phyloP scores from a whole-genome alignment of 2,329 filamentous ascomycete species.

The Colletotrichum costaricense region DNA sequence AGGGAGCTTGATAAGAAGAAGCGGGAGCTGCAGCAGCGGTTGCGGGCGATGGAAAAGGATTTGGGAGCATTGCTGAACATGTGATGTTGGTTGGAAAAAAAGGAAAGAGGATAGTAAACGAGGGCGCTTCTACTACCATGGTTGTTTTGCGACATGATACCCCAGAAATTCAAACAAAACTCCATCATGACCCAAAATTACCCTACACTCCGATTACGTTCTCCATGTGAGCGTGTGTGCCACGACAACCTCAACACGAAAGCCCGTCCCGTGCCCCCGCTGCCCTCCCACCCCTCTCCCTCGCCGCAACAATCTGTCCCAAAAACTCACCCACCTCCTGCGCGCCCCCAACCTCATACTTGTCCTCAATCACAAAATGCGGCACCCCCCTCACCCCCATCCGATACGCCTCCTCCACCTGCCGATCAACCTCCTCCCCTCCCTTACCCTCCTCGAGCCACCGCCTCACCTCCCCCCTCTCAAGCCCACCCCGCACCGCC shows the following conservation, averaged over 20 bases:
- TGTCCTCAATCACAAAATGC: slow-evolving; percentile 78
- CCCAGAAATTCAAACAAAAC: slow-evolving; percentile 10
- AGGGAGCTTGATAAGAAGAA: slow-evolving; percentile 67
- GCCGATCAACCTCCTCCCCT: slow-evolving; percentile 66
- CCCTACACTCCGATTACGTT: neutral
- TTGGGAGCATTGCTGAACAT: slow-evolving; percentile 65
- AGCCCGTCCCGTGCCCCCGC: slow-evolving; percentile 15
- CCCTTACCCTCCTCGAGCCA: slow-evolving; percentile 67
- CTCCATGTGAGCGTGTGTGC: too few relatives aligned
- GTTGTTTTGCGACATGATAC: slow-evolving; percentile 25
- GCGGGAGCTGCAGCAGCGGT: slow-evolving; percentile 63
- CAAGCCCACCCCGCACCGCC: slow-evolving; percentile 65
- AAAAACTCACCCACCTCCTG: slow-evolving; percentile 77
- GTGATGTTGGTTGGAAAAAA: slow-evolving; percentile 44
- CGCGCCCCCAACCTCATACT: slow-evolving; percentile 76
- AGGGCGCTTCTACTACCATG: slow-evolving; percentile 1
- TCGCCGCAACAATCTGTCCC: slow-evolving; percentile 69
- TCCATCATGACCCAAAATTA: slow-evolving; percentile 23
- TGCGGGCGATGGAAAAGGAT: slow-evolving; percentile 67
- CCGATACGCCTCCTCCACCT: slow-evolving; percentile 63
- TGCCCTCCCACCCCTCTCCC: slow-evolving; percentile 40
- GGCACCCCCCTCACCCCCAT: slow-evolving; percentile 75
- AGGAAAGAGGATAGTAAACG: neutral
- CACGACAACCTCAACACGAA: slow-evolving; percentile 8
- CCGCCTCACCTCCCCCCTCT: slow-evolving; percentile 60